Evolutionary conservation across 2,329 filamentous ascomycete species (phyloP), one percentile per base, ranked within the genome.

Genomic region (Leptographium radiaticola): DNA sequence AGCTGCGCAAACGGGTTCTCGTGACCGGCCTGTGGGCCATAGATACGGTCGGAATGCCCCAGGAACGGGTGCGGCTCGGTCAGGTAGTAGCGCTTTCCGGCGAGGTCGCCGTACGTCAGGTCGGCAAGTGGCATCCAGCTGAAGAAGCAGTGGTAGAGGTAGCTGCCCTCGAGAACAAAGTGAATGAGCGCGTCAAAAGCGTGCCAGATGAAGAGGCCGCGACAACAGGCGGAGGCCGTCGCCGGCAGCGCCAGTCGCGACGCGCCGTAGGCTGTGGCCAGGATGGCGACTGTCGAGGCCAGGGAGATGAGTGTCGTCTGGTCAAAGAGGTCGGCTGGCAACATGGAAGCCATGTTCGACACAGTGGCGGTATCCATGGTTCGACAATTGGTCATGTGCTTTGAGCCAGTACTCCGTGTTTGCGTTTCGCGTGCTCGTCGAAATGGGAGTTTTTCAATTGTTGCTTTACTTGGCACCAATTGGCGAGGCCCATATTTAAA

Each of bases 61-160:
- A 83, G 65, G 60, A 72, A 84, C 59, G 79, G 76, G 53, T 66
- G 66, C 8, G 76, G 72, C 45, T 61, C 54, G 31, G 75, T 74
- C 38, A 75, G 71, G 57, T 75, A 75, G 53, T 70, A 65, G 20
- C 58, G 54, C 34, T 58, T 62, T 54, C 65, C 64, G 54, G 62
- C 58, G 33, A 65, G 63, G 60, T 67, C 68, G 54, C 52, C 59
- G 31, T 59, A 51, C 25, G 63, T 59, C 34, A 71, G 59, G 49
- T 62, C 56, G 25, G 64, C 62, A 15, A 68, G 57, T 6, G 70
- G 66, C 9, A 74, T 62, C 65, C 69, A 75, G 11, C 71, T 73
- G 76, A 89, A 91, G 77, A 97, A 94, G 73, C 88, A 95, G 71
- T 95, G 88, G 75, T 89, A 96, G 30, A 96, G 81, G 69, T 89